These are phyloP conservation scores for Penicillium cosmopolitanum DNA, from an alignment of 495 filamentous ascomycete species.

Conservation along the genomic window DNA sequence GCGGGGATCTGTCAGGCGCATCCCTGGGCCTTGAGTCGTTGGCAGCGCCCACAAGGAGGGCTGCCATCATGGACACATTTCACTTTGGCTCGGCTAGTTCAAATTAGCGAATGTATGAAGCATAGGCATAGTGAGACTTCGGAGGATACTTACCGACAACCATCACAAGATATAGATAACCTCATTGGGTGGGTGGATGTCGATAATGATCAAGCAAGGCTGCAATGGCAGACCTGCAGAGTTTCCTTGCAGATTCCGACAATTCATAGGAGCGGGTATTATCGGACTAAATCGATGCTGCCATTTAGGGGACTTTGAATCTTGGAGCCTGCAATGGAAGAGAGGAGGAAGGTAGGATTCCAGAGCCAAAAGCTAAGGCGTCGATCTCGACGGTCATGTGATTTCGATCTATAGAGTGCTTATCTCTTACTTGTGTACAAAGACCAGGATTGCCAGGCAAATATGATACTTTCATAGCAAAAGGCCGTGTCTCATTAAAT, in stretches of 20 bases:
- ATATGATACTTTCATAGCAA: not conserved
- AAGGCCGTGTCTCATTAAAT: conserved; percentile 2
- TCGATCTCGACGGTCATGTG: conserved; percentile 18
- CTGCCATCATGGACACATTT: conserved; percentile 47
- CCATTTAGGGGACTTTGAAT: not conserved
- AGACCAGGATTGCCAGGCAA: not conserved
- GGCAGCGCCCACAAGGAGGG: conserved; percentile 45
- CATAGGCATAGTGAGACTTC: not conserved
- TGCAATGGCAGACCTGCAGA: not conserved
- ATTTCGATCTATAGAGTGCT: not conserved
- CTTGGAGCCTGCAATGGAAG: not conserved
- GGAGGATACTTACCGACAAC: conserved; percentile 37
- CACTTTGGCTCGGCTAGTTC: conserved; percentile 42
- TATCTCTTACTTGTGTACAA: not conserved
- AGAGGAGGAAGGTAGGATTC: conserved; percentile 6
- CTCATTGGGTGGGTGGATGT: conserved; percentile 30
- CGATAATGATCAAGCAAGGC: conserved; percentile 1
- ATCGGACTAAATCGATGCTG: not conserved
- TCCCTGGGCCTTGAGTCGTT: conserved; percentile 24
- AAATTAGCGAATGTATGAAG: not conserved
- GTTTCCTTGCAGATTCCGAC: not conserved
- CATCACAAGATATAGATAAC: conserved; percentile 47
- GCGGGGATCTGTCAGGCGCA: conserved; percentile 43
- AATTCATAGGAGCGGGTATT: not conserved
- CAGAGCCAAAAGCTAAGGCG: conserved; percentile 18